Conservation (phyloP, 1,284 basidiomycete species). For the Tylopilus sp. region DNA sequence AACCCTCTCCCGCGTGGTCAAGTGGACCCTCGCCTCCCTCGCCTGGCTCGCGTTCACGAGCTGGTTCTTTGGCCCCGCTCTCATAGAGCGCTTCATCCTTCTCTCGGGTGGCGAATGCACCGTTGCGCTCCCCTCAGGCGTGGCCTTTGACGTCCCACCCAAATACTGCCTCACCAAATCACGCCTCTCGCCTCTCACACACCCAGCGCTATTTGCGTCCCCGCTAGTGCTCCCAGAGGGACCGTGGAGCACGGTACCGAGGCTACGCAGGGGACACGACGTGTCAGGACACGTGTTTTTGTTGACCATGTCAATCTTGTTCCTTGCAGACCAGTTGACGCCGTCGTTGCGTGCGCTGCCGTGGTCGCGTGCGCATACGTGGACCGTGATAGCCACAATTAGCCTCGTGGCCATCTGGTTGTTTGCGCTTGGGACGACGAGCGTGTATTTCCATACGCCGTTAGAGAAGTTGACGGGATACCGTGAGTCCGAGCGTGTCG, state of each 20-base stretch:
- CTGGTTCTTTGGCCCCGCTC: conserved; percentile 91
- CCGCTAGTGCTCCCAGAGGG: conserved; percentile 37
- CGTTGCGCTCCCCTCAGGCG: conserved; percentile 57
- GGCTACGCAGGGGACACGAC: conserved; percentile 82
- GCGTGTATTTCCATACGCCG: conserved; percentile 88
- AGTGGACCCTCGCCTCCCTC: conserved; percentile 63
- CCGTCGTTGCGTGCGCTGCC: conserved; percentile 39
- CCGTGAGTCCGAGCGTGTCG: conserved; percentile 45
- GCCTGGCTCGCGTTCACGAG: conserved; percentile 76
- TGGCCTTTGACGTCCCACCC: conserved; percentile 49
- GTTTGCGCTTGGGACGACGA: conserved; percentile 76
- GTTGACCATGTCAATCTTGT: conserved; percentile 77
- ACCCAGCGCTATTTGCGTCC: conserved; percentile 61
- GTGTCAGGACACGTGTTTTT: conserved; percentile 94
- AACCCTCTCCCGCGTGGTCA: conserved; percentile 44
- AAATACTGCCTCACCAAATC: conserved; percentile 54
- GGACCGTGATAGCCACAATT: conserved; percentile 44
- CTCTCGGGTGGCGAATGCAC: conserved; percentile 82
- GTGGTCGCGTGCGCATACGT: conserved; percentile 44
- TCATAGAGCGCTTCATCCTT: conserved; percentile 74
- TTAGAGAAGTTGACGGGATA: conserved; percentile 85
- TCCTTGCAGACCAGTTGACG: conserved; percentile 74
- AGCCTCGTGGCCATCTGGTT: conserved; percentile 66
- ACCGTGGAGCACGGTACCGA: conserved; percentile 49
- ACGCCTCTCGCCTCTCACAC: conserved; percentile 56